These are phyloP conservation scores for Mycena venus DNA, from an alignment of 768 basidiomycete genomes.

Conservation along the genomic window DNA sequence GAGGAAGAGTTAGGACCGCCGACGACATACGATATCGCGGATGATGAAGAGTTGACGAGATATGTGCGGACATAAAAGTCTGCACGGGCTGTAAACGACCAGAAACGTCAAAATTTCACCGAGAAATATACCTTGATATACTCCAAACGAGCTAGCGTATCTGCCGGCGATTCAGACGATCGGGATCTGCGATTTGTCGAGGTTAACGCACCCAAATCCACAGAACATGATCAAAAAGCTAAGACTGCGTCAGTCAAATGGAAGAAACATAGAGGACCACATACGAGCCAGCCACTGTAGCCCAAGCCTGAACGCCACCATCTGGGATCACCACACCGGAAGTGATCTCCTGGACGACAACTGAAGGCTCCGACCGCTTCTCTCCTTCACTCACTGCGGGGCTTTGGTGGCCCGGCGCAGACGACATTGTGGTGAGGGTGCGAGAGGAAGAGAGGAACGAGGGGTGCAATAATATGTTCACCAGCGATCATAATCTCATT, in stretches of 20 bases:
- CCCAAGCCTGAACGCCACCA: conserved; percentile 33
- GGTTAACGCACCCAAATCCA: conserved; percentile 55
- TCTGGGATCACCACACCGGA: conserved; percentile 17
- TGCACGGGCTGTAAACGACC: conserved; percentile 29
- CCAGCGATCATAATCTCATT: background rate
- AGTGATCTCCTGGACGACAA: background rate
- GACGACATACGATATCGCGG: conserved; percentile 50
- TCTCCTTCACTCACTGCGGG: background rate
- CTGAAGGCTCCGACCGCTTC: conserved; percentile 1
- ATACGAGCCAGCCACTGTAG: conserved; percentile 35
- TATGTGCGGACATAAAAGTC: conserved; percentile 59
- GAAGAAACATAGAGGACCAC: background rate
- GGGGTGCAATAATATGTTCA: background rate
- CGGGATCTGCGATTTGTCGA: background rate
- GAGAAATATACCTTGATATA: conserved; percentile 46
- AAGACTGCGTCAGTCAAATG: background rate
- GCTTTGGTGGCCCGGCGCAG: background rate
- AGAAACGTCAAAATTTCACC: conserved; percentile 28
- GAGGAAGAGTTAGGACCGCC: background rate
- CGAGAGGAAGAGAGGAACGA: background rate
- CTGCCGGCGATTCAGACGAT: conserved; percentile 32
- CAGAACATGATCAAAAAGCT: conserved; percentile 57
- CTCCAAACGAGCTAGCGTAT: conserved; percentile 53
- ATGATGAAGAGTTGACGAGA: conserved; percentile 49
- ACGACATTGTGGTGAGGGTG: conserved; percentile 7